These are phyloP conservation scores for Alternaria burnsii DNA, from an alignment of 2,329 filamentous ascomycete genomes.

Conservation along the genomic window DNA sequence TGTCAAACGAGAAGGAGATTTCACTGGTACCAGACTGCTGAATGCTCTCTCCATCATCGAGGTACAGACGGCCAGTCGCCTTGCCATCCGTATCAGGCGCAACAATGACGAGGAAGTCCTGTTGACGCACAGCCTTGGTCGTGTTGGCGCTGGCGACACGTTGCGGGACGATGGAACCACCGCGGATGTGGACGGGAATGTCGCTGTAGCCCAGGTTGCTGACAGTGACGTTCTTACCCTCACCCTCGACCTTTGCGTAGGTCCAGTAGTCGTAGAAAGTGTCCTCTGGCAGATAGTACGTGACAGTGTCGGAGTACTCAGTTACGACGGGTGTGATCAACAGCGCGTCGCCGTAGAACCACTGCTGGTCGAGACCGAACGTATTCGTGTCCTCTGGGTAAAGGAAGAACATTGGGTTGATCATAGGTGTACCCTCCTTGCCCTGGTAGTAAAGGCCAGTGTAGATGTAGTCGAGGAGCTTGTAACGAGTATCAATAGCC, in stretches of 20 bases:
- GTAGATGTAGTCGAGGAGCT: conserved; percentile 81
- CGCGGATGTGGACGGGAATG: conserved; percentile 74
- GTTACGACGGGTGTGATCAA: conserved; percentile 65
- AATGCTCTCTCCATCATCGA: conserved; percentile 79
- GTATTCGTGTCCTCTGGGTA: conserved; percentile 68
- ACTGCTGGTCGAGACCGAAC: conserved; percentile 63
- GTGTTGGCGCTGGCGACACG: conserved; percentile 66
- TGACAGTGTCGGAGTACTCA: conserved; percentile 61
- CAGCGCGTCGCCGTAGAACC: conserved; percentile 66
- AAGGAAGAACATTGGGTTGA: conserved; percentile 76
- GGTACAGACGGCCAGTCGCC: conserved; percentile 73
- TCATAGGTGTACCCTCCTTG: conserved; percentile 68
- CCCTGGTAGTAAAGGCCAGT: conserved; percentile 71
- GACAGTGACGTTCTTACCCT: conserved; percentile 56
- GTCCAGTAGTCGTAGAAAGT: conserved; percentile 70
- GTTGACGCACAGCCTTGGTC: conserved; percentile 68
- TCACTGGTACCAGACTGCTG: conserved; percentile 65
- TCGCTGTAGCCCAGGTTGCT: conserved; percentile 58
- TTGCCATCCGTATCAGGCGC: conserved; percentile 69
- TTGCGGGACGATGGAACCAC: conserved; percentile 71
- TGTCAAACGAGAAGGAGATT: conserved; percentile 67
- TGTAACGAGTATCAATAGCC: conserved; percentile 77
- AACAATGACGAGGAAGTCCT: conserved; percentile 76
- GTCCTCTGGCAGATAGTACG: conserved; percentile 66
- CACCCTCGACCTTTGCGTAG: conserved; percentile 56